These are phyloP conservation scores for Ustilago hordei DNA, from an alignment of 1,284 basidiomycete species.

Conservation along the genomic window DNA sequence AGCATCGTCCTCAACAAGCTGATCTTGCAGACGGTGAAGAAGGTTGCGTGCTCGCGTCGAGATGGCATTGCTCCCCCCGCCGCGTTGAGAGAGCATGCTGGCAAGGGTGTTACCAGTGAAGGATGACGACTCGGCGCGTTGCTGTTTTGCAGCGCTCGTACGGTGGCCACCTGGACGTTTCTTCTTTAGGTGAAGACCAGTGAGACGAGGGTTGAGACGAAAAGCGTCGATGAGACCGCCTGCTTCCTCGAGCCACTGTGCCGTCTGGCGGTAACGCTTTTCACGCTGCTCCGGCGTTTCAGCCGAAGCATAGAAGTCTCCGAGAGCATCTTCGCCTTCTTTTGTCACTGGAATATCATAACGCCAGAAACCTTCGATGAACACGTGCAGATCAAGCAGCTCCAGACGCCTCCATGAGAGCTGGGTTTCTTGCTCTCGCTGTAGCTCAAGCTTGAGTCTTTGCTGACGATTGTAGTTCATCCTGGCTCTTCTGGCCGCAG, in stretches of 20 bases:
- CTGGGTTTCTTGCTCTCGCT: slow-evolving; percentile 65
- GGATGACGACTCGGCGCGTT: slow-evolving; percentile 4
- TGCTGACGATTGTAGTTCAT: slow-evolving; percentile 47
- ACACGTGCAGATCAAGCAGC: slow-evolving; percentile 56
- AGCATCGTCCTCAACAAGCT: slow-evolving; percentile 74
- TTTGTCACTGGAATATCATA: slow-evolving; percentile 55
- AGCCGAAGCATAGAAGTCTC: slow-evolving; percentile 15
- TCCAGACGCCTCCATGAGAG: slow-evolving; percentile 56
- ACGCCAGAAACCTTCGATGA: slow-evolving; percentile 61
- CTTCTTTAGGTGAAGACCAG: slow-evolving; percentile 27
- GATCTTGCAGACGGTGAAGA: slow-evolving; percentile 79
- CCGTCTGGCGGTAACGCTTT: slow-evolving; percentile 67
- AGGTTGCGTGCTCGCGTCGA: slow-evolving; percentile 80
- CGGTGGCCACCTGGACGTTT: slow-evolving; percentile 18
- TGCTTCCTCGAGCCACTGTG: slow-evolving; percentile 82
- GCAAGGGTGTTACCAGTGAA: slow-evolving; percentile 9
- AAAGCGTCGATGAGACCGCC: slow-evolving; percentile 88
- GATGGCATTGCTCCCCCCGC: slow-evolving; percentile 66
- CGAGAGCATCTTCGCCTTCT: slow-evolving; percentile 27
- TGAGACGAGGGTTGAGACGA: slow-evolving; percentile 76
- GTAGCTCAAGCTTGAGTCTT: slow-evolving; percentile 52
- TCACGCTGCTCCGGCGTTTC: slow-evolving; percentile 28
- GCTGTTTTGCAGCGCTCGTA: slow-evolving; percentile 13
- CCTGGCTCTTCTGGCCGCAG: slow-evolving; percentile 29
- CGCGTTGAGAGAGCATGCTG: slow-evolving; percentile 23